Evolutionary conservation across 768 basidiomycete genomes (phyloP).

Genomic region (Tricholoma bakamatsutake): DNA sequence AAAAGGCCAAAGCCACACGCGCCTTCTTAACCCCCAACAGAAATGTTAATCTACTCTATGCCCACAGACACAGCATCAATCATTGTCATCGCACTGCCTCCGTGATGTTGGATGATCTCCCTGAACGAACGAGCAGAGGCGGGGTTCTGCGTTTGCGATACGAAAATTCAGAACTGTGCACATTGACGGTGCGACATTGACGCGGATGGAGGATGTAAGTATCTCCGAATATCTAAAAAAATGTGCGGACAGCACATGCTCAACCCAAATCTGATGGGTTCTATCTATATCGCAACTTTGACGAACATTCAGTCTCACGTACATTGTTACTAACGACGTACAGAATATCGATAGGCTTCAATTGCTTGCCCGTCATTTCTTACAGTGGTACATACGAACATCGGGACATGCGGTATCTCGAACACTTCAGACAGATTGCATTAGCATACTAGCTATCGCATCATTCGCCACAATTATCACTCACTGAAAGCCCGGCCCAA

Average conservation of each 20-base stretch:
- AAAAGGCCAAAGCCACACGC: no score
- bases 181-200: no score
- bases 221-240: neutral
- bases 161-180: neutral
- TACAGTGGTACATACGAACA: neutral
- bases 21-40: neutral
- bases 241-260: no score
- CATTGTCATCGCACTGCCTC: neutral
- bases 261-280: no score
- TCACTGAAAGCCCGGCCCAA: neutral
- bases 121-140: no score
- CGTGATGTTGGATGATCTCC: neutral
- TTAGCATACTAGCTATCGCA: neutral
- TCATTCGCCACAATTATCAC: neutral
- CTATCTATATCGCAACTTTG: no score
- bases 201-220: no score
- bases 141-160: neutral
- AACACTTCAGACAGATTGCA: neutral
- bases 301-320: no score
- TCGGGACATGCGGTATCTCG: neutral
- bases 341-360: no score
- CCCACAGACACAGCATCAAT: neutral
- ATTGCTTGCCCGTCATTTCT: neutral
- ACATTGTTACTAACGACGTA: no score
- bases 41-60: neutral